phyloP scores from a whole-genome alignment of 257 asterid genomes.

The Nicotiana undulata region DNA sequence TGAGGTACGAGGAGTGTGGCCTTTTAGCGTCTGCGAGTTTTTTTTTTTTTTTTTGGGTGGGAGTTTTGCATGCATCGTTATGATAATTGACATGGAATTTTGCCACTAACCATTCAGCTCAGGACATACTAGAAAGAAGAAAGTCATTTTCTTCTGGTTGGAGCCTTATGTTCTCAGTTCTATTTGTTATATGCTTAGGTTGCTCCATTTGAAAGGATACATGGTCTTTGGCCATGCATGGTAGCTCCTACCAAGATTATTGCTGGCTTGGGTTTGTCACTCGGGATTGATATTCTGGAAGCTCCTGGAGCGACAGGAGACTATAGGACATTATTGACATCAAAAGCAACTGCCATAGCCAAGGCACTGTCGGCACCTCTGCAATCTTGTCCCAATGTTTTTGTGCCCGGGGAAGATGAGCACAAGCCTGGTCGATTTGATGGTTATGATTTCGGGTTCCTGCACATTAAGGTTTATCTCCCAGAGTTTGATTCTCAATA shows the following conservation, averaged over 20 bases:
- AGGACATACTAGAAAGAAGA: neutral
- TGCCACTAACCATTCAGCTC: neutral
- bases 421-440: slow-evolving; percentile 65
- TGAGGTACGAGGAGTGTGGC: slow-evolving; percentile 44
- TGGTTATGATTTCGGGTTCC: slow-evolving; percentile 95
- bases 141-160: slow-evolving; percentile 10
- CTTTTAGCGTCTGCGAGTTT: neutral
- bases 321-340: slow-evolving; percentile 80
- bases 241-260: slow-evolving; percentile 97
- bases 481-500: neutral
- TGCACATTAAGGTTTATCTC: slow-evolving; percentile 76
- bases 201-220: slow-evolving; percentile 65
- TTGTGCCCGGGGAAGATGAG: slow-evolving; percentile 91
- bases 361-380: slow-evolving; percentile 78
- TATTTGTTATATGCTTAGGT: slow-evolving; percentile 43
- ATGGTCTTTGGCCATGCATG: slow-evolving; percentile 88
- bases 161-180: neutral
- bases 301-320: slow-evolving; percentile 98
- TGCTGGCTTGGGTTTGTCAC: slow-evolving; percentile 95
- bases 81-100: neutral
- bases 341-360: slow-evolving; percentile 86
- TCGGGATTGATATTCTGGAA: slow-evolving; percentile 92
- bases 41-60: neutral
- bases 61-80: neutral
- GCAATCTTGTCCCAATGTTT: slow-evolving; percentile 56